Base-by-base conservation (phyloP, 108 stramenopile species). In the Nitzschia sp. region DNA sequence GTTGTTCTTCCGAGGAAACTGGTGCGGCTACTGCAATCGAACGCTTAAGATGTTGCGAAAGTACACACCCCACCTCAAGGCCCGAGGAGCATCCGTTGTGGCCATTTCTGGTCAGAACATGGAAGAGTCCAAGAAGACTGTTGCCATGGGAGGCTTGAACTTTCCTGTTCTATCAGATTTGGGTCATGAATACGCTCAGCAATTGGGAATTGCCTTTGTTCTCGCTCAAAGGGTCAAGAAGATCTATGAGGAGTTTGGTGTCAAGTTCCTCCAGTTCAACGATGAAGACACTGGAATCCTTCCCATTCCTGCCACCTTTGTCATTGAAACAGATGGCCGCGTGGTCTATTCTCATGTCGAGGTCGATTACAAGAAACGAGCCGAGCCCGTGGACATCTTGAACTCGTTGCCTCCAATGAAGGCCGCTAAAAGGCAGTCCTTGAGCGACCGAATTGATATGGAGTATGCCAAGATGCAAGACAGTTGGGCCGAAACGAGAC, bases 151-250 rank as follows among this genome's bases (percentile, higher is more conserved):
- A 15, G 50, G 51, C 14, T 63, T 70, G 69, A 53, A 29, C 51
- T 70, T 70, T 70, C 69, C 69, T 7, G 69, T 70, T 1, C 53
- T 60, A 3, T 51, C 48, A 1, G 69, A 70, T 50, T 0, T 50
- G 9, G 60, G 69, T 1, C 61, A 42, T 51, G 69, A 53, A 37
- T 53, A 42, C 12, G 43, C 59, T 1, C 58, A 70, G 22, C 19
- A 50, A 12, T 50, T 41, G 12, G 46, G 41, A 40, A 53, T 55
- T 43, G 53, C 69, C 11, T 70, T 24, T 19, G 53, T 62, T 50
- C 26, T 39, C 2, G 51, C 42, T 7, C 42, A 62, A 26, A 14
- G 43, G 20, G 1, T 62, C 43, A 41, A 53, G 25, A 34, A 19
- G 11, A 20, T 61, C 8, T 7, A 50, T 38, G 39, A 54, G 41